Conservation (phyloP, 2,329 filamentous ascomycete species). For the Hypoxylon sp. region DNA sequence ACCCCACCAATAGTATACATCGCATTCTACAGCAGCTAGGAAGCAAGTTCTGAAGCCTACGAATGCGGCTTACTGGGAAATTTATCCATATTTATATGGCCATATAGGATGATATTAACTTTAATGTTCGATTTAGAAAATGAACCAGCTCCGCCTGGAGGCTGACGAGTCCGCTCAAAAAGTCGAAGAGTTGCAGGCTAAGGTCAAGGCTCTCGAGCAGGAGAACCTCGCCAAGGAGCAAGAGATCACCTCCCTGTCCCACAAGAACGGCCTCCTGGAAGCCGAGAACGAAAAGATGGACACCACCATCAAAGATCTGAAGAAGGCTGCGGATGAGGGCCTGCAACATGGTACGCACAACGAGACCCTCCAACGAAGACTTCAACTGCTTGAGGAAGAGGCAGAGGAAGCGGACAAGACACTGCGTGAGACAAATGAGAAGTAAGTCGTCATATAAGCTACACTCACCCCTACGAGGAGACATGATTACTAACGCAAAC, state of each 20-base stretch:
- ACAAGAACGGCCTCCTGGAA: constrained; percentile 96
- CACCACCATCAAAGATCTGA: constrained; percentile 84
- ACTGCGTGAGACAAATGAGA: constrained; percentile 96
- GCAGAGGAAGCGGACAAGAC: constrained; percentile 97
- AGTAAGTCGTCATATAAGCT: constrained; percentile 73
- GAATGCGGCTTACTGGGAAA: constrained; percentile 22
- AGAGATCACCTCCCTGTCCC: constrained; percentile 94
- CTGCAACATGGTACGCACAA: constrained; percentile 88
- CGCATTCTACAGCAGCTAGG: constrained; percentile 23
- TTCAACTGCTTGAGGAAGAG: constrained; percentile 98
- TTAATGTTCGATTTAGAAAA: constrained; percentile 74
- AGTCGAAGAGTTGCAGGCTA: constrained; percentile 87
- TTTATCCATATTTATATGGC: constrained; percentile 23
- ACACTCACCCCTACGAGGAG: neutral
- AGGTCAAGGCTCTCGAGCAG: constrained; percentile 92
- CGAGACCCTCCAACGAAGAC: constrained; percentile 90
- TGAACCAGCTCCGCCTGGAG: constrained; percentile 94
- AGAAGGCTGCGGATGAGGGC: constrained; percentile 87
- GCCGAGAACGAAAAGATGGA: constrained; percentile 94
- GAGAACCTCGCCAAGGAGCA: constrained; percentile 98
- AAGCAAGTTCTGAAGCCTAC: constrained; percentile 17
- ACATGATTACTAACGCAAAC: constrained; percentile 19
- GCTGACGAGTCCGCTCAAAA: constrained; percentile 86
- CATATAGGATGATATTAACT: constrained; percentile 40
- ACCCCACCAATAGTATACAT: constrained; percentile 54